phyloP scores from a whole-genome alignment of 2,329 filamentous ascomycete species.

The Epichloe glyceriae region DNA sequence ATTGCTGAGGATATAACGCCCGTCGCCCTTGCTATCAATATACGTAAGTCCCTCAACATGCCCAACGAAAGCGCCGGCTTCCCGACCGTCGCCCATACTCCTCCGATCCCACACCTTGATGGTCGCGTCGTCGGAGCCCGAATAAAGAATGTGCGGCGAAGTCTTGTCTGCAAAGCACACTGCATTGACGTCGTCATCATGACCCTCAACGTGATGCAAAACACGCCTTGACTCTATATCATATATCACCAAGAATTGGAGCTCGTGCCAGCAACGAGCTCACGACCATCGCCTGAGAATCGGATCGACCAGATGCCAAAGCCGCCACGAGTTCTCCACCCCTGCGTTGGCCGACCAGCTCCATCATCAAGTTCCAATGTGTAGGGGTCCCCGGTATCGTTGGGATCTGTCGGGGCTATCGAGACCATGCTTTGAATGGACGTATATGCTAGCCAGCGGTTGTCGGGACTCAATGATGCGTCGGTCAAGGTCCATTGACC shows the following conservation, averaged over 20 bases:
- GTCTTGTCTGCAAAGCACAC: slow-evolving; percentile 86
- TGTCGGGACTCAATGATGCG: slow-evolving; percentile 80
- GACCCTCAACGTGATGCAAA: slow-evolving; percentile 63
- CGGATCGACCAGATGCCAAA: slow-evolving; percentile 78
- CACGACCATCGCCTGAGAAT: slow-evolving; percentile 82
- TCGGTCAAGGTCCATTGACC: slow-evolving; percentile 96
- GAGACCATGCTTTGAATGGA: slow-evolving; percentile 78
- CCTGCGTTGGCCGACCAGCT: slow-evolving; percentile 3
- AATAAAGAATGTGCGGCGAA: slow-evolving; percentile 89
- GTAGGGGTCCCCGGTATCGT: slow-evolving; percentile 66
- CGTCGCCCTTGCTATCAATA: slow-evolving; percentile 57
- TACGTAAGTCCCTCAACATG: slow-evolving; percentile 56
- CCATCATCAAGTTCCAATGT: slow-evolving; percentile 51
- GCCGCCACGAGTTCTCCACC: slow-evolving; percentile 16
- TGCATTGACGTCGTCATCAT: slow-evolving; percentile 84
- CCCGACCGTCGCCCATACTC: slow-evolving; percentile 74
- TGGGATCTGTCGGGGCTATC: slow-evolving; percentile 75
- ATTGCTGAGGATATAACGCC: slow-evolving; percentile 79
- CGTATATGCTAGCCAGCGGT: slow-evolving; percentile 81
- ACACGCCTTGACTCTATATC: slow-evolving; percentile 73
- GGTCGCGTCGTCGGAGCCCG: slow-evolving; percentile 85
- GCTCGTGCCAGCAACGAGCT: slow-evolving; percentile 82
- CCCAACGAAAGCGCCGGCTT: slow-evolving; percentile 52
- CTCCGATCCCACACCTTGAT: slow-evolving; percentile 94
- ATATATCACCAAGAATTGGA: slow-evolving; percentile 70